Conservation (phyloP, 441 rosid genomes). For the Bocquillonia castaneifolia region DNA sequence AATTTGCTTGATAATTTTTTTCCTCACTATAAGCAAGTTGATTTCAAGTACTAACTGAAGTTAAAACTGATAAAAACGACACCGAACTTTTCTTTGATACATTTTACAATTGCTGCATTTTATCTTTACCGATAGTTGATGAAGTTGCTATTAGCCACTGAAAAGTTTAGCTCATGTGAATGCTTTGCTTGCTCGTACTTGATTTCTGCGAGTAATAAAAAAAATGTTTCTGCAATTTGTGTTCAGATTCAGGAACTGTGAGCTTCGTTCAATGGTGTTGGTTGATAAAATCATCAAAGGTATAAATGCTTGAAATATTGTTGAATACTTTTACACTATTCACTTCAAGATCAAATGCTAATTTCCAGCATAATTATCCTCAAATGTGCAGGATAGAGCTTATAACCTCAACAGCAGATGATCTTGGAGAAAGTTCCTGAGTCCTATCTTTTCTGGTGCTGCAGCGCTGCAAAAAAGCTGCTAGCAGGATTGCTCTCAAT, state of each 20-base stretch:
- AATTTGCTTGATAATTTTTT: not conserved
- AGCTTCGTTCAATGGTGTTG: conserved; percentile 49
- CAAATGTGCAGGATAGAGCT: not conserved
- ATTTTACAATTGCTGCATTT: no score
- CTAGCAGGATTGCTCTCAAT: no score
- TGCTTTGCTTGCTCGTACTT: not conserved
- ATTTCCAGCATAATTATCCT: not conserved
- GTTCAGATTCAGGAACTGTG: conserved; percentile 62
- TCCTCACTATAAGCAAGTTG: not conserved
- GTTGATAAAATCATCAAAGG: conserved; percentile 28
- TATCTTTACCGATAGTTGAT: no score
- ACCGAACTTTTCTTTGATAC: no score
- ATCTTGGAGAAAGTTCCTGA: not conserved
- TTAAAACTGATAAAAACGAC: not conserved
- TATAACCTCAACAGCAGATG: not conserved
- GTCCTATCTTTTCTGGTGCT: not conserved
- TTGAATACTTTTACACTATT: not conserved
- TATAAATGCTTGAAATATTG: not conserved
- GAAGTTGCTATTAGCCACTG: no score
- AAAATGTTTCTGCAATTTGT: not conserved
- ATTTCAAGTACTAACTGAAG: not conserved
- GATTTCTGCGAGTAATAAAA: not conserved
- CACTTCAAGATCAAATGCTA: not conserved
- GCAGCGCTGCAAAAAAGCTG: not conserved
- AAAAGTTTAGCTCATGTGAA: no score